phyloP scores from a whole-genome alignment of 2,329 filamentous ascomycete species.

The Aulographum hederae region DNA sequence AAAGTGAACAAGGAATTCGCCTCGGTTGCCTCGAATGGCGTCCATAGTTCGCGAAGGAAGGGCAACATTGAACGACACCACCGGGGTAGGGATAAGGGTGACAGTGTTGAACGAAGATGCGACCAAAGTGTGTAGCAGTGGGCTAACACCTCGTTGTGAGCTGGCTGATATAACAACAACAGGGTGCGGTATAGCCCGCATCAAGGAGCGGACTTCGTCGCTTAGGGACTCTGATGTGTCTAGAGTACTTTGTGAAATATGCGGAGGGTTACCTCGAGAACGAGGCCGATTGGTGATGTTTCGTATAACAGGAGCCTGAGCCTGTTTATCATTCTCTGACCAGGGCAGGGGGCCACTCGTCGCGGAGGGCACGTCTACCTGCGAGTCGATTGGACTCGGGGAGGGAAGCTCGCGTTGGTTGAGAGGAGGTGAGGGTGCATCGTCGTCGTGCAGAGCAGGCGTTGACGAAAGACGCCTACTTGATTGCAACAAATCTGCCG shows the following conservation, averaged over 20 bases:
- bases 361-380: too few species aligned
- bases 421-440: too few species aligned
- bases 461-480: too few species aligned
- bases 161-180: constrained; percentile 34
- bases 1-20: constrained; percentile 33
- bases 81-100: constrained; percentile 32
- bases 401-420: too few species aligned
- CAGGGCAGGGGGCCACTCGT: too few species aligned
- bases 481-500: too few species aligned
- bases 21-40: constrained; percentile 25
- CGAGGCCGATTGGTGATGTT: neutral
- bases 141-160: neutral
- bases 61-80: constrained; percentile 44
- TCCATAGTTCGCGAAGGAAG: constrained; percentile 36
- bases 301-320: too few species aligned
- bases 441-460: too few species aligned
- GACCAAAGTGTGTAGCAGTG: constrained; percentile 31
- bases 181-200: constrained; percentile 37
- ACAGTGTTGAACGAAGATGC: constrained; percentile 45
- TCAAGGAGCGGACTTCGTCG: constrained; percentile 24
- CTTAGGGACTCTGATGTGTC: constrained; percentile 8
- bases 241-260: neutral
- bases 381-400: too few species aligned
- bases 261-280: neutral
- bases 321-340: too few species aligned